Base-by-base conservation (phyloP, 495 filamentous ascomycete species). In the Xylaria palmicola region DNA sequence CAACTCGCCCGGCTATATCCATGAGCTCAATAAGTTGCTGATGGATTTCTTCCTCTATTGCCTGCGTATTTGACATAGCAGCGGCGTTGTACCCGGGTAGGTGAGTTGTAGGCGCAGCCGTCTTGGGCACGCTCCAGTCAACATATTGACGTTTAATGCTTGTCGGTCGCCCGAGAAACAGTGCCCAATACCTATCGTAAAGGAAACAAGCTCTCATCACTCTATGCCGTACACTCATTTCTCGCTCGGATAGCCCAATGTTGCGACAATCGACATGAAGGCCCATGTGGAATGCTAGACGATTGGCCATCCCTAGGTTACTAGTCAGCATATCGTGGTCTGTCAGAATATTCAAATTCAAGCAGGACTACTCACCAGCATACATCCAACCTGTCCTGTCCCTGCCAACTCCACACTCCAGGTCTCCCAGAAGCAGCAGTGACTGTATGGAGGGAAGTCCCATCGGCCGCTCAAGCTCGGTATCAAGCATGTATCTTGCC, bases 371-470 rank as follows among this genome's bases (percentile, higher is more conserved):
- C 65, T 58, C 63, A 77, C 77, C 75, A 34, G 74, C 72, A 65
- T 82, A 83, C 67, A 83, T 77, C 81, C 81, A 82, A 9, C 81
- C 81, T 3, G 75, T 62, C 50, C 75, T 77, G 47, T 84, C 81
- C 54, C 81, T 63, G 6, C 80, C 81, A 27, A 79, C 77, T 26
- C 76, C 76, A 36, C 74, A 79, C 63, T 84, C 81, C n/a, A 82
- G 64, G 56, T 84, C 80, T 10, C 79, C 79, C 1, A 84, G 62
- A 19, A 84, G 59, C 26, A 84, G 66, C 15, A 84, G 72, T 0
- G 77, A 79, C 45, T 81, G 79, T 15, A 83, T 76, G 12, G 75
- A 79, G 2, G 81, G 75, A 24, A 83, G 72, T 0, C 80, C 80
- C 7, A 78, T 78, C 1, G 78, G 77, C 37, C 73, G 65, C 59